Conservation (phyloP, 2,329 filamentous ascomycete species). For the Botrytis elliptica region DNA sequence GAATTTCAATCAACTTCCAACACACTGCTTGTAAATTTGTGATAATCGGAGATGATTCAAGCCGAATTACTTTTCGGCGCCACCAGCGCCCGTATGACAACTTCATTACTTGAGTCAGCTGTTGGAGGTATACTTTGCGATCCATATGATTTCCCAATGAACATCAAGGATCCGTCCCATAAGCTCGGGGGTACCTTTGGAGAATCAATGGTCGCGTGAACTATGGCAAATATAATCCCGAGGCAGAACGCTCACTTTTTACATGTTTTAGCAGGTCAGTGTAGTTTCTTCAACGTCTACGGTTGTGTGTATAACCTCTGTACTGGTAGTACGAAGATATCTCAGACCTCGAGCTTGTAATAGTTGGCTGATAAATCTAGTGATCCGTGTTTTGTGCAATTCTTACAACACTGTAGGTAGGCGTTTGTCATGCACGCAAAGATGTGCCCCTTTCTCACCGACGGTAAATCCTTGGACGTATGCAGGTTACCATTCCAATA, state of each 20-base stretch:
- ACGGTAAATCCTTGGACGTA: background rate
- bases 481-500: background rate
- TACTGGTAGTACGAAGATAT: background rate
- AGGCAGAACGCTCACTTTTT: background rate
- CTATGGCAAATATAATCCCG: background rate
- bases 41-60: constrained; percentile 5
- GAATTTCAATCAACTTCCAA: background rate
- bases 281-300: background rate
- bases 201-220: background rate
- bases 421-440: background rate
- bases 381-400: background rate
- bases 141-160: constrained; percentile 5
- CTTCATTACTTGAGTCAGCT: constrained; percentile 5
- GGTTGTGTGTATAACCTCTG: background rate
- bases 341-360: background rate
- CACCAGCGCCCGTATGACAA: background rate
- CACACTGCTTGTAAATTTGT: background rate
- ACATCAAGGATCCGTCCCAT: background rate
- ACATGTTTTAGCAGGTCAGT: background rate
- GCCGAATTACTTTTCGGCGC: constrained; percentile 1
- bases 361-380: background rate
- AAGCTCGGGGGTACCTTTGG: background rate
- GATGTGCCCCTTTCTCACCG: background rate
- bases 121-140: background rate
- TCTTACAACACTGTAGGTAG: background rate